phyloP scores from a whole-genome alignment of 176 grass and related monocot genomes.

The Oryza longistaminata region DNA sequence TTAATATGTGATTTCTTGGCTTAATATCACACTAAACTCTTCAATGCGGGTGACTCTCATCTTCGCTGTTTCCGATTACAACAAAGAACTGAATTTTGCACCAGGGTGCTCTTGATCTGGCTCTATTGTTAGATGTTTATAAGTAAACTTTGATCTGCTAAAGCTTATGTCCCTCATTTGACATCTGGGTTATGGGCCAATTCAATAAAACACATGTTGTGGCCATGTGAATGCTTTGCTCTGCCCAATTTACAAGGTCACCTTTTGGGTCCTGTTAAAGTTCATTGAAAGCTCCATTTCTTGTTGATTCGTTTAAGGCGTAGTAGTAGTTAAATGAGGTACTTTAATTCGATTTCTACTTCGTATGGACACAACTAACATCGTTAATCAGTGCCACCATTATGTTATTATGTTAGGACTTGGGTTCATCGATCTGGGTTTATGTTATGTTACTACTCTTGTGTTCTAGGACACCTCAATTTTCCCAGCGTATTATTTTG shows the following conservation, averaged over 20 bases:
- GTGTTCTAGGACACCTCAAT: neutral
- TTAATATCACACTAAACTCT: neutral
- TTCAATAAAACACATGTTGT: neutral
- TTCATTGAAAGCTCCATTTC: slow-evolving; percentile 11
- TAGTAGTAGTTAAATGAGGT: neutral
- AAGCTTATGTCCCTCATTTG: neutral
- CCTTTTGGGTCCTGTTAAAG: neutral
- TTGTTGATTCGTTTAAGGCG: neutral
- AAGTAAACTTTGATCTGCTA: neutral
- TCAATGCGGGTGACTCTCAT: slow-evolving; percentile 32
- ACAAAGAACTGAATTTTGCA: slow-evolving; percentile 18
- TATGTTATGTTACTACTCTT: neutral
- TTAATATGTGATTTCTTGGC: neutral
- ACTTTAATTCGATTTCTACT: slow-evolving; percentile 14
- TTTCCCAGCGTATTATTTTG: neutral
- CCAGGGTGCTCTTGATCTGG: slow-evolving; percentile 5
- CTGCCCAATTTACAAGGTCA: neutral
- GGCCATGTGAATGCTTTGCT: neutral
- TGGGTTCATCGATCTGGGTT: slow-evolving; percentile 1
- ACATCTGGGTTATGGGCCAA: neutral
- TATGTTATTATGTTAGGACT: neutral
- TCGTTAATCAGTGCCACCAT: neutral
- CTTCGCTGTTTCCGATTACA: neutral
- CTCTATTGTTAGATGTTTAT: neutral
- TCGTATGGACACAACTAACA: neutral